Evolutionary conservation across 495 filamentous ascomycete genomes (phyloP).

Genomic region (Friedmanniomyces endolithicus): DNA sequence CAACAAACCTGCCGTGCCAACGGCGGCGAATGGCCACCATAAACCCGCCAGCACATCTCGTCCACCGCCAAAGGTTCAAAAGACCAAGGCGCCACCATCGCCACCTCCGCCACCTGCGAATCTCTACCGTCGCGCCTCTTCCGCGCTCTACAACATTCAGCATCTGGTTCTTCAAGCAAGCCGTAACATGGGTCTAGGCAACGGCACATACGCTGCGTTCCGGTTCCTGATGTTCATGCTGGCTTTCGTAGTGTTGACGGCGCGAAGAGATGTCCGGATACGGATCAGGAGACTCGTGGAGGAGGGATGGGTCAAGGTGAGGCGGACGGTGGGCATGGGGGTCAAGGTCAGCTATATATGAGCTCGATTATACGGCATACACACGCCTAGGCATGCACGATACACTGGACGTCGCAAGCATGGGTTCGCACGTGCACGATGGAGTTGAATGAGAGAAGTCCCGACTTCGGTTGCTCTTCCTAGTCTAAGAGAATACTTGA

Average conservation of each 20-base stretch:
- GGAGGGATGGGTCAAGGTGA: constrained; percentile 70
- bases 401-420: too few species aligned
- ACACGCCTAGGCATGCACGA: not conserved
- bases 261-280: constrained; percentile 61
- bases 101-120: constrained; percentile 2
- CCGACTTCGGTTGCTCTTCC: too few species aligned
- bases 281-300: constrained; percentile 54
- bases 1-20: not conserved
- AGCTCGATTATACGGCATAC: not conserved
- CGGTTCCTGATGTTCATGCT: constrained; percentile 69
- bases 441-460: too few species aligned
- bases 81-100: constrained; percentile 29
- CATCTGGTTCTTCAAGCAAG: constrained; percentile 36
- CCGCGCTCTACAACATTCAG: constrained; percentile 9
- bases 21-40: not conserved
- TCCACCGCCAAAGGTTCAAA: constrained; percentile 21
- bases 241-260: constrained; percentile 66
- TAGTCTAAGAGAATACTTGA: too few species aligned
- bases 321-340: constrained; percentile 83
- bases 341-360: constrained; percentile 96
- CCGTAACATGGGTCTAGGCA: constrained; percentile 38
- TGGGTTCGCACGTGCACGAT: too few species aligned
- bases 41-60: constrained; percentile 2
- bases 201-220: constrained; percentile 51
- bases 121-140: constrained; percentile 16